Evolutionary conservation across 805 yeast species (phyloP).

Genomic region (Yarrowia sp.): DNA sequence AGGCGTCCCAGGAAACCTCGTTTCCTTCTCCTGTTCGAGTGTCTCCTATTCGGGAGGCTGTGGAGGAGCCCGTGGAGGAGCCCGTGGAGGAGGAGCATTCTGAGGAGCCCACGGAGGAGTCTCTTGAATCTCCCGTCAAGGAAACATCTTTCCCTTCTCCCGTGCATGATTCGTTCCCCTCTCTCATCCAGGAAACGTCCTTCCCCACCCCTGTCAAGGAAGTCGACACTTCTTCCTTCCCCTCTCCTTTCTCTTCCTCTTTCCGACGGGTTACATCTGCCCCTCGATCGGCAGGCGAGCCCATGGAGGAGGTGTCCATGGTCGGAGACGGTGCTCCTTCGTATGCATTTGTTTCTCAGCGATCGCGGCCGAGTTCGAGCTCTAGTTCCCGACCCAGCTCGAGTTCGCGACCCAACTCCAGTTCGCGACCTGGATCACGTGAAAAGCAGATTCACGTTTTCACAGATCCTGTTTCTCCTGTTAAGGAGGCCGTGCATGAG

Average conservation of each 20-base stretch:
- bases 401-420: neutral
- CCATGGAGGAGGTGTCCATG: neutral
- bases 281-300: neutral
- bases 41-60: neutral
- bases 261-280: neutral
- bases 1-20: neutral
- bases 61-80: neutral
- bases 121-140: neutral
- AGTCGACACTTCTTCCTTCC: constrained; percentile 10
- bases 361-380: neutral
- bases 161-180: neutral
- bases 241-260: neutral
- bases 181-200: neutral
- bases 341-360: neutral
- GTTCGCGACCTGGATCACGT: constrained; percentile 6
- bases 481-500: neutral
- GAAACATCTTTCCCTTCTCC: neutral
- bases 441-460: constrained; percentile 12
- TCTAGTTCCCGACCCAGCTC: neutral
- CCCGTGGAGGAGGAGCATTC: too few relatives aligned
- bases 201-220: neutral
- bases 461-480: constrained; percentile 1
- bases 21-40: neutral
- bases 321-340: neutral
- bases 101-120: too few relatives aligned